Conservation (phyloP, 495 filamentous ascomycete species). For the Chlorociboria aeruginascens region DNA sequence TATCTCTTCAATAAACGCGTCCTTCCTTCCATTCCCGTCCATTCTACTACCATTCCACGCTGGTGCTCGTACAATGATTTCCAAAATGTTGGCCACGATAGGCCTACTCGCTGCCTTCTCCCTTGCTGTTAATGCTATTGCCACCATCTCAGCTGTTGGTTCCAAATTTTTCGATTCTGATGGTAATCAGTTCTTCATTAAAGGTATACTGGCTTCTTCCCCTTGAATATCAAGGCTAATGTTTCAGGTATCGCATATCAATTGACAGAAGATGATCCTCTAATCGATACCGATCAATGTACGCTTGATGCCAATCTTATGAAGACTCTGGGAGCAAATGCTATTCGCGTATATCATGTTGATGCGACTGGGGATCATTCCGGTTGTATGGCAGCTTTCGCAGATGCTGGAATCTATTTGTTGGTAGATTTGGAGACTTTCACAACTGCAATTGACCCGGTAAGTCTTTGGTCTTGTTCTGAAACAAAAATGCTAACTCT, state of each 20-base stretch:
- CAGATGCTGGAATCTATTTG: conserved; percentile 63
- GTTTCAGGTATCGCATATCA: conserved; percentile 58
- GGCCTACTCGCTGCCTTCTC: conserved; percentile 7
- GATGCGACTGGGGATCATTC: conserved; percentile 55
- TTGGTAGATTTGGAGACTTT: conserved; percentile 82
- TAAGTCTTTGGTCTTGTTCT: conserved; percentile 22
- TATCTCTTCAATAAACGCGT: no score
- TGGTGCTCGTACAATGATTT: conserved; percentile 7
- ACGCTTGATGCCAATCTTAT: conserved; percentile 64
- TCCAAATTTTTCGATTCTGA: conserved; percentile 74
- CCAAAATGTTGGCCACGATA: conserved; percentile 1
- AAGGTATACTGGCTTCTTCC: conserved; percentile 37
- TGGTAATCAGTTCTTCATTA: conserved; percentile 71
- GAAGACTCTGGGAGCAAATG: conserved; percentile 68
- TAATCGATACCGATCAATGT: conserved; percentile 67
- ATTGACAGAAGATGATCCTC: conserved; percentile 56
- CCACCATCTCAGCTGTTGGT: conserved; percentile 52
- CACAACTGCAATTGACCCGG: conserved; percentile 62
- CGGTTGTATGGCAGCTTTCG: conserved; percentile 59
- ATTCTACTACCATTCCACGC: no score
- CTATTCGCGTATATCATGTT: conserved; percentile 85
- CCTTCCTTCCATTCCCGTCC: no score
- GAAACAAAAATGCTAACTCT: conserved; percentile 1
- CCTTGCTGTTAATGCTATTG: conserved; percentile 22
- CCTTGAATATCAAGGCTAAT: neutral